Evolutionary conservation across 148 eudicot species (phyloP), one percentile per base, ranked within the genome.

Genomic region (Rhododendron williamsianum): DNA sequence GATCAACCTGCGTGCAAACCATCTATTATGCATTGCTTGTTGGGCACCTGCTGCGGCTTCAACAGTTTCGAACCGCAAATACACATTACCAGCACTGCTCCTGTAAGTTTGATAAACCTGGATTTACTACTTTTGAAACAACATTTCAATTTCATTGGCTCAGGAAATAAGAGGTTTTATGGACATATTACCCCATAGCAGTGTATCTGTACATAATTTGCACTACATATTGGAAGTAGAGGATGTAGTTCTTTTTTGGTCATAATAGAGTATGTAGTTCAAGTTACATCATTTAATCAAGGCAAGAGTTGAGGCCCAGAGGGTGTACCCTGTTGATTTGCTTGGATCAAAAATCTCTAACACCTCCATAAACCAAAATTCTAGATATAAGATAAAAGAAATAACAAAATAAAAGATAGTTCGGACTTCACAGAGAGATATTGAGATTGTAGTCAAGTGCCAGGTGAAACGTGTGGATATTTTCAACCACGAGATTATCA

Each of bases 1-100:
- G 43, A 96, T 96, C 85, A 89, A 86, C 91, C 92, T 93, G 51
- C 95, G 95, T 82, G 99, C 99, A 88, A 96, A 96, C 99, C 99
- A 96, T 85, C 99, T 89, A 88, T 92, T 88, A 81, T 96, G 99
- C 99, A 96, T 93, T 83, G 92, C 94, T 58, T 84, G 91, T 87
- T 94, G 99, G 83, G 98, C 99, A 69, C 90, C 90, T 86, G 92
- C 49, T 41, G 99, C 95, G 67, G 87, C 97, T 87, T 93, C 99
- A 82, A 88, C 91, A 87, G 85, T 93, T 51, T 93, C 94, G 79
- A 93, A 96, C 84, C 95, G 93, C 81, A 96, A 82, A 91, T 94
- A 96, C 58, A 96, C 98, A 87, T 96, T 94, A 78, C 98, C 99
- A 83, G 99, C 93, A 83, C 94, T 95, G 83, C 94, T 92, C 91